A percentile compares a stretch with the other conserved stretches of the same genome.
phyloP scores from a whole-genome alignment of 2,329 filamentous ascomycete species.

The Fusarium sp. region DNA sequence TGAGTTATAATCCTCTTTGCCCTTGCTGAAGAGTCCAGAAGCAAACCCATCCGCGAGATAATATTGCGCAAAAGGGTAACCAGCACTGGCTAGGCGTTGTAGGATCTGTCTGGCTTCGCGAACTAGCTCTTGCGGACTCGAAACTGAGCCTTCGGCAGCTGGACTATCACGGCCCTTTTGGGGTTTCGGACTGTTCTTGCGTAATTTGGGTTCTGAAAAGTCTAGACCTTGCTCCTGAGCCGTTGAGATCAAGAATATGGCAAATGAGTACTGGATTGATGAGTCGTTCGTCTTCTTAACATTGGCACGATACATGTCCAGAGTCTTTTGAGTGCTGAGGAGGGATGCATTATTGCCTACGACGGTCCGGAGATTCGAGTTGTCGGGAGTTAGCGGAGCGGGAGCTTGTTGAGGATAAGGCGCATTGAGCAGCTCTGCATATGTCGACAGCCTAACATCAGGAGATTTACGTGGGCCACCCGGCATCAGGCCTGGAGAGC shows the following conservation, averaged over 20 bases:
- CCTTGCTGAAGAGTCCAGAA: conserved; percentile 95
- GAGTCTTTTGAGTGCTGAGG: conserved; percentile 90
- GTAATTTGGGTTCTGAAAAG: conserved; percentile 62
- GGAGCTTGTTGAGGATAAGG: conserved; percentile 86
- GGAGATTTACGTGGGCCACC: conserved; percentile 68
- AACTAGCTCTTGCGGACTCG: conserved; percentile 78
- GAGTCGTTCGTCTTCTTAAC: conserved; percentile 97
- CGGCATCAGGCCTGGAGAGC: conserved; percentile 67
- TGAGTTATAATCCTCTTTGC: conserved; percentile 90
- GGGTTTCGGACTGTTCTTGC: conserved; percentile 64
- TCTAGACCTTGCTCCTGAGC: conserved; percentile 82
- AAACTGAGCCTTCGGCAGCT: conserved; percentile 61
- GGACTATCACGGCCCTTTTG: conserved; percentile 64
- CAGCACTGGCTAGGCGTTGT: conserved; percentile 86
- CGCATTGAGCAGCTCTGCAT: conserved; percentile 73
- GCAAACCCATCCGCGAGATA: conserved; percentile 96
- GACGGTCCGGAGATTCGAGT: conserved; percentile 81
- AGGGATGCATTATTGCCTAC: conserved; percentile 93
- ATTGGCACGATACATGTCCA: conserved; percentile 97
- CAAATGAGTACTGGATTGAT: conserved; percentile 95
- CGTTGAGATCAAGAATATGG: conserved; percentile 91
- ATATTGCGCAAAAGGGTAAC: conserved; percentile 98
- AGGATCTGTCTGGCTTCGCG: conserved; percentile 92
- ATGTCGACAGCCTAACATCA: conserved; percentile 67
- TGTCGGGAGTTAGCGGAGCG: conserved; percentile 80